A percentile compares a stretch with the other conserved stretches of the same genome.
Conservation (phyloP, 495 filamentous ascomycete species). For the Penicillium mononematosum region DNA sequence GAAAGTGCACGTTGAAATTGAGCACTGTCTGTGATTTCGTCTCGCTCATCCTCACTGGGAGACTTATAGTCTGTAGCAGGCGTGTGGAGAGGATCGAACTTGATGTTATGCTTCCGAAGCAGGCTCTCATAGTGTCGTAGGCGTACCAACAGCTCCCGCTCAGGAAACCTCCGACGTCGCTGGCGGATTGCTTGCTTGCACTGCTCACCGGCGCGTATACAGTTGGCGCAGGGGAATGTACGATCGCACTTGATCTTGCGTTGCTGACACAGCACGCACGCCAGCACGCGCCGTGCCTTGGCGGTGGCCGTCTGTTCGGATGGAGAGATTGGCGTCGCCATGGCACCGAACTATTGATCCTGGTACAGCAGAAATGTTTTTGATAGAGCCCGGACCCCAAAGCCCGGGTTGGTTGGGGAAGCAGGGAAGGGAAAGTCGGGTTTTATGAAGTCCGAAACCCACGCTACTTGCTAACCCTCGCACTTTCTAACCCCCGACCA, state of each 20-base stretch:
- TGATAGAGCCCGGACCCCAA: not conserved
- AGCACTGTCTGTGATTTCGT: not conserved
- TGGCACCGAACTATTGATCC: not conserved
- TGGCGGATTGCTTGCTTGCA: constrained; percentile 24
- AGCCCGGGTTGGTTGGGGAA: too few species aligned
- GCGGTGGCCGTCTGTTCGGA: not conserved
- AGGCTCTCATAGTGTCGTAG: not conserved
- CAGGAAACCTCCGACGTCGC: constrained; percentile 22
- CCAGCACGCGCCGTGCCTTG: not conserved
- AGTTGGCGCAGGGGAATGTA: constrained; percentile 34
- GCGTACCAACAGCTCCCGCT: constrained; percentile 21
- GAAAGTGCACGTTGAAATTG: not conserved
- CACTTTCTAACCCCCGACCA: too few species aligned
- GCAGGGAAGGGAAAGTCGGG: too few species aligned
- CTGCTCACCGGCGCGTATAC: constrained; percentile 27
- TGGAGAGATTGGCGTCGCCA: not conserved
- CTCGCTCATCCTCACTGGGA: not conserved
- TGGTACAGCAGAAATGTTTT: not conserved
- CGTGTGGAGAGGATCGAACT: not conserved
- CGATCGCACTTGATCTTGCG: constrained; percentile 42
- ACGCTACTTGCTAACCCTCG: too few species aligned
- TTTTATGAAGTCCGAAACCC: too few species aligned
- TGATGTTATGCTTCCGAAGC: not conserved
- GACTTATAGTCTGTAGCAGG: not conserved
- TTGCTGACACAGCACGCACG: constrained; percentile 30